phyloP scores from a whole-genome alignment of 2,329 filamentous ascomycete genomes.

The Sclerotinia spermophila region DNA sequence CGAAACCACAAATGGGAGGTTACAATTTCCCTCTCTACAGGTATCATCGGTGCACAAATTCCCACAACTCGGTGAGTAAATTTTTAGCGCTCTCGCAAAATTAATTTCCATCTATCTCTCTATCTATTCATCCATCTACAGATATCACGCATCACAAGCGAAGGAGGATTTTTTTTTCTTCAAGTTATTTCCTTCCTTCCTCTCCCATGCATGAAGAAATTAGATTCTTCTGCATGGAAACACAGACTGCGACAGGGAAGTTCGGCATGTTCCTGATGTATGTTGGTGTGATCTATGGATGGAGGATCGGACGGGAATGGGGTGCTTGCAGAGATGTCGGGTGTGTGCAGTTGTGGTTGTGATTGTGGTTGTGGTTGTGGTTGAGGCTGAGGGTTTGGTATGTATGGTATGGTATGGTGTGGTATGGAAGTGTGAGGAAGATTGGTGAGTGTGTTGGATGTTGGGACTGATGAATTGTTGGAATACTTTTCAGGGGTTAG shows the following conservation, averaged over 20 bases:
- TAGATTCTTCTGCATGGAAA: neutral
- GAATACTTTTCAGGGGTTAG: neutral
- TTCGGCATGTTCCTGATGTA: constrained; percentile 17
- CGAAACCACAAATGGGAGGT: neutral
- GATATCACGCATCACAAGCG: neutral
- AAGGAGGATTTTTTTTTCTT: constrained; percentile 9
- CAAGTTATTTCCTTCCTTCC: neutral
- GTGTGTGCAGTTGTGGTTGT: constrained; percentile 9
- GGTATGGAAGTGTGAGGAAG: neutral
- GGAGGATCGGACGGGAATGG: constrained; percentile 15
- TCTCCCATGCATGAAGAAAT: constrained; percentile 2
- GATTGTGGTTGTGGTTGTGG: constrained; percentile 1
- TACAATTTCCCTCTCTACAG: neutral
- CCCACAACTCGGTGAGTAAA: constrained; percentile 8
- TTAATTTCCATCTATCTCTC: no score
- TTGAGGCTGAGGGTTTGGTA: neutral
- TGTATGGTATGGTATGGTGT: neutral
- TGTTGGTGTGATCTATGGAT: neutral
- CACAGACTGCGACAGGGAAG: constrained; percentile 7
- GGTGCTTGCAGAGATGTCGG: constrained; percentile 4
- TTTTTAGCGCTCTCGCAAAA: no score
- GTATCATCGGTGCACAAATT: neutral
- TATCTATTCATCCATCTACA: neutral
- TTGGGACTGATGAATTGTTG: neutral
- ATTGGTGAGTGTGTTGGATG: neutral